Percentiles rank a stretch among this genome's conserved stretches.
Conservation (phyloP, 768 basidiomycete species). For the Naganishia vishniacii region DNA sequence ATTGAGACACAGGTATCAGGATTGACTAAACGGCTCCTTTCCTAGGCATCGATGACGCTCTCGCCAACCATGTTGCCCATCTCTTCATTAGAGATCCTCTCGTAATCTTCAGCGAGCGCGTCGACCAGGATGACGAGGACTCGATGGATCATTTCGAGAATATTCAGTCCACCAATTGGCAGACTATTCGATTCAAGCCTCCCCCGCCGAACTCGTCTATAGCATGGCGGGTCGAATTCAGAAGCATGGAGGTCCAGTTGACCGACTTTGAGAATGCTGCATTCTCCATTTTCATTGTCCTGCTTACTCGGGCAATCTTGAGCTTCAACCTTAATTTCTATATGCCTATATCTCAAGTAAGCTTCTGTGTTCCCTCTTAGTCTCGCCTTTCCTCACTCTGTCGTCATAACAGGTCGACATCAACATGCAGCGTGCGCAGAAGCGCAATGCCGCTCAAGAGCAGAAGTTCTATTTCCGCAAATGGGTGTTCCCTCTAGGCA, state of each 20-base stretch:
- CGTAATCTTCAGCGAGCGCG: slow-evolving; percentile 87
- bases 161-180: slow-evolving; percentile 99
- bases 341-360: slow-evolving; percentile 90
- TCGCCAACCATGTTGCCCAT: slow-evolving; percentile 89
- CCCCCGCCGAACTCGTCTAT: slow-evolving; percentile 87
- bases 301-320: slow-evolving; percentile 88
- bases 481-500: slow-evolving; percentile 63
- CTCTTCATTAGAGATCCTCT: slow-evolving; percentile 96
- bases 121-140: slow-evolving; percentile 78
- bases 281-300: slow-evolving; percentile 87
- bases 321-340: slow-evolving; percentile 89
- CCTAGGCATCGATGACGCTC: slow-evolving; percentile 72
- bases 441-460: slow-evolving; percentile 66
- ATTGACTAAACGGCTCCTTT: neutral
- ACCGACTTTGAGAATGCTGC: slow-evolving; percentile 99
- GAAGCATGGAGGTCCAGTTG: slow-evolving; percentile 97
- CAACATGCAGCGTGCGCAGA: slow-evolving; percentile 89
- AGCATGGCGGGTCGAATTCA: slow-evolving; percentile 97
- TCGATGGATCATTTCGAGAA: slow-evolving; percentile 99
- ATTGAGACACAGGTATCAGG: neutral
- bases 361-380: slow-evolving; percentile 17
- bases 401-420: slow-evolving; percentile 72
- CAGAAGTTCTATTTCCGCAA: slow-evolving; percentile 86
- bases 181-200: slow-evolving; percentile 96
- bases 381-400: neutral